Evolutionary conservation across 2,329 filamentous ascomycete species (phyloP).

Genomic region (Davidsoniella eucalypti): DNA sequence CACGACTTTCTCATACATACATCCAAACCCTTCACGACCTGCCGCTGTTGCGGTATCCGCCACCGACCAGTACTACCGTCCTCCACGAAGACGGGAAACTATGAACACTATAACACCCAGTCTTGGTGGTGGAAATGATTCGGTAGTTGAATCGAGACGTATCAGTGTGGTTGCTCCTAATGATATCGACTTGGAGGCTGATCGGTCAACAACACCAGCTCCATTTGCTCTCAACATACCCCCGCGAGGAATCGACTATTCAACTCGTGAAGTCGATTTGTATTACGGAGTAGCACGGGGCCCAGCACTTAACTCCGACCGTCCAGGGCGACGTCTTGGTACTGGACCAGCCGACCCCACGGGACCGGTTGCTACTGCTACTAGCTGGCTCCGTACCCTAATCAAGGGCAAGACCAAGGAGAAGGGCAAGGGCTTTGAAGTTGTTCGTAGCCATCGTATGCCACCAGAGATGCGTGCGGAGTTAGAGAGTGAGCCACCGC

Average conservation of each 20-base stretch:
- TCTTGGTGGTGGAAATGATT: conserved; percentile 15
- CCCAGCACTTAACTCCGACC: conserved; percentile 67
- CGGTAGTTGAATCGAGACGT: conserved; percentile 22
- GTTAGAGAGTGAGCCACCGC: conserved; percentile 49
- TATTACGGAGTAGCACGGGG: conserved; percentile 79
- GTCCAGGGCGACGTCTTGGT: conserved; percentile 67
- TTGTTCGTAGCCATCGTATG: conserved; percentile 78
- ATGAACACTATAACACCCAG: conserved; percentile 19
- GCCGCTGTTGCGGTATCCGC: conserved; percentile 33
- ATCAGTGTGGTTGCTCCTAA: conserved; percentile 22
- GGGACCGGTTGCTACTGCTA: conserved; percentile 73
- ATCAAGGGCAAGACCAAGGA: conserved; percentile 80
- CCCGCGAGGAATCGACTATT: conserved; percentile 59
- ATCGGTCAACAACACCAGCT: conserved; percentile 29
- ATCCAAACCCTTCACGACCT: conserved; percentile 32
- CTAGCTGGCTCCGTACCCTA: conserved; percentile 70
- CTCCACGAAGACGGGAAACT: conserved; percentile 55
- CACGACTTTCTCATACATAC: conserved; percentile 55
- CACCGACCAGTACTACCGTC: conserved; percentile 74
- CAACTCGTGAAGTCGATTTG: conserved; percentile 87
- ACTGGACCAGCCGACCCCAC: conserved; percentile 93
- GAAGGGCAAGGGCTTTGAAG: conserved; percentile 91
- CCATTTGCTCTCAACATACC: conserved; percentile 28
- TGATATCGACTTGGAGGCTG: conserved; percentile 27
- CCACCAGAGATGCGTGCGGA: conserved; percentile 38